These are phyloP conservation scores for Saururus chinensis DNA, from an alignment of 164 flowering plant genomes.

Conservation along the genomic window DNA sequence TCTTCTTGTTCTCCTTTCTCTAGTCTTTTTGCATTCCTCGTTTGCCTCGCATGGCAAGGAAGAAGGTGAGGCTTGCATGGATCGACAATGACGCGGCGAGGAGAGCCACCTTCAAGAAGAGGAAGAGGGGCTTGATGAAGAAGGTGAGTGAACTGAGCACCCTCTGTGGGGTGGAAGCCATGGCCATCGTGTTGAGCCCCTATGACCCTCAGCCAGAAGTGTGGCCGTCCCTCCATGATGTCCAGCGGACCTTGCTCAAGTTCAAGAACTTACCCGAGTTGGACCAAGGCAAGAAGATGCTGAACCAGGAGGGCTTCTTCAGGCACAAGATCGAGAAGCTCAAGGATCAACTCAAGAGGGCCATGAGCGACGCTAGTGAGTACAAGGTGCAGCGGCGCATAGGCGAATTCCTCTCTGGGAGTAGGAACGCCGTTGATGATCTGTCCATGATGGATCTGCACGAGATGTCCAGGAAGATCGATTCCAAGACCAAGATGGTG, in stretches of 20 bases:
- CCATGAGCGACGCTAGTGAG: constrained; percentile 40
- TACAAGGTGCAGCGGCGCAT: constrained; percentile 29
- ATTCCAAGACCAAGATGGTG: constrained; percentile 25
- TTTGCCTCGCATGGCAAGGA: constrained; percentile 27
- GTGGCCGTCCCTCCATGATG: constrained; percentile 41
- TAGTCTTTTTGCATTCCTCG: constrained; percentile 2
- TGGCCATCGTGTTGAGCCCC: constrained; percentile 12
- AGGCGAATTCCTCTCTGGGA: constrained; percentile 30
- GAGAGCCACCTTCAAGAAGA: constrained; percentile 53
- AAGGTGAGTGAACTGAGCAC: constrained; percentile 58
- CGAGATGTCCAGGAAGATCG: constrained; percentile 40
- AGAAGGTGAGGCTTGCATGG: constrained; percentile 54
- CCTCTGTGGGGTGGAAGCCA: constrained; percentile 30
- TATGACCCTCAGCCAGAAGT: constrained; percentile 41
- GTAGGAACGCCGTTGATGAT: constrained; percentile 5
- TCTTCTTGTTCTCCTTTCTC: not conserved
- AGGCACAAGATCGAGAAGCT: constrained; percentile 34
- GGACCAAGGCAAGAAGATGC: constrained; percentile 71
- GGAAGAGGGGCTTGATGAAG: constrained; percentile 54
- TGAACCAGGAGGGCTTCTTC: constrained; percentile 52
- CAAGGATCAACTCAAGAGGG: constrained; percentile 37
- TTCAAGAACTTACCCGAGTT: constrained; percentile 50
- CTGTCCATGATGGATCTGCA: constrained; percentile 24
- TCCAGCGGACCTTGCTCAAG: constrained; percentile 22
- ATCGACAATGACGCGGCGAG: constrained; percentile 45